phyloP scores from a whole-genome alignment of 2,329 filamentous ascomycete species.

The Colletotrichum aenigma region DNA sequence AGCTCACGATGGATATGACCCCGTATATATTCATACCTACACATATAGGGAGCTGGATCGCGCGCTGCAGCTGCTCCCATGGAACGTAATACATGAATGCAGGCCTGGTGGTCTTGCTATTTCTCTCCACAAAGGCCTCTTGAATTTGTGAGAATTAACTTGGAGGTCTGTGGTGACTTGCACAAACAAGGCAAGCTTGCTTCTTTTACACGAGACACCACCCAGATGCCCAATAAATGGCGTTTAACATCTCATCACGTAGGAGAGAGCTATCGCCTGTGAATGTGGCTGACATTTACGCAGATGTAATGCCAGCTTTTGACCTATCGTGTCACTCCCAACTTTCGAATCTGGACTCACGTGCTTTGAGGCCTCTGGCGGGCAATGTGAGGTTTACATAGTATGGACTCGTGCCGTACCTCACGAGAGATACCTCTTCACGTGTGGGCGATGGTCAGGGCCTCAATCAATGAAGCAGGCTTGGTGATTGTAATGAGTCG shows the following conservation, averaged over 20 bases:
- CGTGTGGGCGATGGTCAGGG: fast-evolving
- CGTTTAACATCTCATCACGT: neutral
- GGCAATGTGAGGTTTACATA: neutral
- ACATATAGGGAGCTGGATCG: neutral
- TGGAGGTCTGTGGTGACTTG: neutral
- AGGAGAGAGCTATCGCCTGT: neutral
- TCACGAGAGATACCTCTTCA: fast-evolving
- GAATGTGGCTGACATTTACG: no score
- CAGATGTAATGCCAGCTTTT: neutral
- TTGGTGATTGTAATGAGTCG: neutral
- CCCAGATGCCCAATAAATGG: fast-evolving
- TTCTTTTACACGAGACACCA: fast-evolving
- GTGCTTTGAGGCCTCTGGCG: neutral
- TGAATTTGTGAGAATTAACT: neutral
- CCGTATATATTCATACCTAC: neutral
- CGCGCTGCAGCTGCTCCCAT: neutral
- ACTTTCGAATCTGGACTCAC: neutral
- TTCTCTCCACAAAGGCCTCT: neutral
- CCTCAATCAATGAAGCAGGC: fast-evolving
- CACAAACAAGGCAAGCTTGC: neutral
- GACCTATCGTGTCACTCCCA: neutral
- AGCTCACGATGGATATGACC: neutral
- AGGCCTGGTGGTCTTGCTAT: neutral
- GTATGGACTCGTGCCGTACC: neutral
- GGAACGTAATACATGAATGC: neutral